Conservation (phyloP, 2,329 filamentous ascomycete species). For the Fusarium paranaense region DNA sequence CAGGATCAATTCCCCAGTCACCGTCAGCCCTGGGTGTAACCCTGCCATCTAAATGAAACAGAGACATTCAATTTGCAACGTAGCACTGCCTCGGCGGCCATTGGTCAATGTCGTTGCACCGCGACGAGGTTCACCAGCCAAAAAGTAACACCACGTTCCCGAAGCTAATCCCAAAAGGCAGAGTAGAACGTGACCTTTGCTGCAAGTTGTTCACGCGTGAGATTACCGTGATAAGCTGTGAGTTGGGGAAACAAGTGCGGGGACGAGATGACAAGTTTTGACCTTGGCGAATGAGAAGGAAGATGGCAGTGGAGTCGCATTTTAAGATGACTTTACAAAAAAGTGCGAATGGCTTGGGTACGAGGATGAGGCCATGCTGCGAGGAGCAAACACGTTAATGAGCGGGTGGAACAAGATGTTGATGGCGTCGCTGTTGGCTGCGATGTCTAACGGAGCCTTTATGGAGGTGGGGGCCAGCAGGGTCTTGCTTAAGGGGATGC, state of each 20-base stretch:
- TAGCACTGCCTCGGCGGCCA: constrained; percentile 10
- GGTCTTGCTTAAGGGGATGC: no score
- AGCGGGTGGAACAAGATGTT: no score
- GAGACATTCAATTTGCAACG: constrained; percentile 24
- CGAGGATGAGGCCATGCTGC: no score
- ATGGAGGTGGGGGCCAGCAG: no score
- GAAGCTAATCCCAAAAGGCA: not conserved
- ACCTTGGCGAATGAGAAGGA: no score
- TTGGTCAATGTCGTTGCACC: not conserved
- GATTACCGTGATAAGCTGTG: not conserved
- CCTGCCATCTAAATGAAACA: not conserved
- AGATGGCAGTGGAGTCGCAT: no score
- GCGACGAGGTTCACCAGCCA: not conserved
- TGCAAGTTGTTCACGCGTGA: not conserved
- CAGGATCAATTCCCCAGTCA: not conserved
- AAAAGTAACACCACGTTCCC: not conserved
- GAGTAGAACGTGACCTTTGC: not conserved
- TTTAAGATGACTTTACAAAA: no score
- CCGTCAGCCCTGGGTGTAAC: constrained; percentile 2
- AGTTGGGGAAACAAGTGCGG: not conserved
- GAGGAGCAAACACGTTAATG: no score
- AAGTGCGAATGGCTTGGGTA: no score
- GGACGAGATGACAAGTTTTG: not conserved
- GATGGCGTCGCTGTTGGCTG: no score
- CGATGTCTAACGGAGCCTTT: no score